Base-by-base conservation (phyloP, 305 asterid species). In the Fraxinus latifolia region DNA sequence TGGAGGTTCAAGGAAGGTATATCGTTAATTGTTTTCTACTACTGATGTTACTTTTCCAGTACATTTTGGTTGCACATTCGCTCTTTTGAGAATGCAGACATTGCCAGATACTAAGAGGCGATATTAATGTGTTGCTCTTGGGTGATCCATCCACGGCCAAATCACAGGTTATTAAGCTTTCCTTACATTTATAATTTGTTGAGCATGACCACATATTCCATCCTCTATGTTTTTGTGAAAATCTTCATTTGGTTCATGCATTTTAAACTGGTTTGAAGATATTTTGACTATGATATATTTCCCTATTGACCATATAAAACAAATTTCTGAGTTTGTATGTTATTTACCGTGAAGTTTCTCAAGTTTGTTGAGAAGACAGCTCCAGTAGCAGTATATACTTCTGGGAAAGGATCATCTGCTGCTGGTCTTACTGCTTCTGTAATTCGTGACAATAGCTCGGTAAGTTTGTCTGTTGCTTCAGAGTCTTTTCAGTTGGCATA, bases 391-490 rank as follows among this genome's bases (percentile, higher is more conserved):
- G 94, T 95, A 60, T 95, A 94, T 90, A 95, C 99, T 76, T 94
- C 98, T 62, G 99, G 99, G 74, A 95, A 95, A 88, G 98, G 98
- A 29, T 95, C 99, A 81, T 95, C 99, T 60, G 99, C 99, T 82
- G 99, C 99, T 79, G 99, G 99, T 87, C 95, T 95, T 68, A 95
- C 99, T 80, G 99, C 98, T 88, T 95, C 99, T 50, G 99, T 95
- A 60, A 92, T 94, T 77, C 94, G 98, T 42, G 98, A 96, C 80
- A 96, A 96, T 83, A 96, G 98, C 91, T 84, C 99, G 1, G 99
- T 94, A 87, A 89, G 95, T 89, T 81, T 95, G 99, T 71, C 11
- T 77, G 39, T 23, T 58, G 37, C 32, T 15, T 70, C 72, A 14
- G 42, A 14, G 42, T 74, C 32, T 17, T 36, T 67, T 55, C 47